Evolutionary conservation across 2,329 filamentous ascomycete species (phyloP).

Genomic region (Septoria petroselini): DNA sequence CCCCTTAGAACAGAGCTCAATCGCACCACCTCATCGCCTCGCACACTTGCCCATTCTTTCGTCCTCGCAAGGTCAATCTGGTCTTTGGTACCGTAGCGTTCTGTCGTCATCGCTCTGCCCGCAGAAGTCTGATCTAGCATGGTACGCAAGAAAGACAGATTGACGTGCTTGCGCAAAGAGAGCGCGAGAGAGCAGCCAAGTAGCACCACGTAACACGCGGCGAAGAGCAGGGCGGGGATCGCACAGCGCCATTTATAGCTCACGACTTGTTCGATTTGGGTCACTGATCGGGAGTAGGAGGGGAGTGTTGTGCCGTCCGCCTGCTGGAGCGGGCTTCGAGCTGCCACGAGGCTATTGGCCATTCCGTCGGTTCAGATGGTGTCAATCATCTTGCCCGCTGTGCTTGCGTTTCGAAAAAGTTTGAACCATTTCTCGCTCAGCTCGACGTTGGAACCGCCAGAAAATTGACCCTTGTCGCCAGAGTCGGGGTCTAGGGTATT

Average conservation of each 20-base stretch:
- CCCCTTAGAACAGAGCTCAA: no score
- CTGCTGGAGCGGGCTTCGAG: background rate
- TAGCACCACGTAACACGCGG: background rate
- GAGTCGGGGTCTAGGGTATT: no score
- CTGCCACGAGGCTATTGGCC: constrained; percentile 2
- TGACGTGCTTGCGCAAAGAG: background rate
- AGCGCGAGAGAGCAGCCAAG: background rate
- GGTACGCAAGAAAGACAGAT: background rate
- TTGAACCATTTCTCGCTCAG: constrained; percentile 6
- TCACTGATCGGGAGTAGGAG: background rate
- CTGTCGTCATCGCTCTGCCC: constrained; percentile 4
- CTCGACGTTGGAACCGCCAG: no score
- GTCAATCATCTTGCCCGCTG: constrained; percentile 6
- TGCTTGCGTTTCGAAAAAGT: background rate
- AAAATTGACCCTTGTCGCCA: no score
- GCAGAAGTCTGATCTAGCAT: constrained; percentile 12
- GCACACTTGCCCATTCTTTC: background rate
- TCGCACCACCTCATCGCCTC: constrained; percentile 7
- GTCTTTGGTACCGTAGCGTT: constrained; percentile 1
- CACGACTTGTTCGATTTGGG: background rate
- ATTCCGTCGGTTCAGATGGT: constrained; percentile 11
- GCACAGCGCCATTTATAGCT: constrained; percentile 11
- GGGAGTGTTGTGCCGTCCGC: background rate
- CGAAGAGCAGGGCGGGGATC: constrained; percentile 7
- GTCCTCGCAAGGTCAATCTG: constrained; percentile 4